Evolutionary conservation across 768 basidiomycete genomes (phyloP), one percentile per base, ranked within the genome.

Genomic region (Rhodotorula babjevae): DNA sequence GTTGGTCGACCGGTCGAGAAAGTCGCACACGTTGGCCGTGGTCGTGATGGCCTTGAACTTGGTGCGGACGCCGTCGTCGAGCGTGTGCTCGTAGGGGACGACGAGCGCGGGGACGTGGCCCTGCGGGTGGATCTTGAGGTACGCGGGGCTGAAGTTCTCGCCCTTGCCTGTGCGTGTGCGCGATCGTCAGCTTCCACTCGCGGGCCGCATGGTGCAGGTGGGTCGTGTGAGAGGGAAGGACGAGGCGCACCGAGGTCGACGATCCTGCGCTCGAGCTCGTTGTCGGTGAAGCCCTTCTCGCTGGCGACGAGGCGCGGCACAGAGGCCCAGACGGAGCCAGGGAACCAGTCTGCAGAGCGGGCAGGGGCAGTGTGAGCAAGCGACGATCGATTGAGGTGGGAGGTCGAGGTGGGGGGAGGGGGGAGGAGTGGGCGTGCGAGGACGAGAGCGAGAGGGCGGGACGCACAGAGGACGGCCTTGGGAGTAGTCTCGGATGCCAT

Each of bases 231-330:
- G 33, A 3, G 47, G 27, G 25, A 11, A 11, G 18, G 23, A n/a
- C 2, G 56, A 23, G 25, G 52, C 31, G 42, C 19, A 71, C 69
- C 36, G 2, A 75, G 47, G 56, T 75, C 64, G 42, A 75, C 74
- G 9, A 61, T 46, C 5, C 70, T 50, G 50, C 61, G 27, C 49
- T 71, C 74, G 25, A 75, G 56, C 52, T 75, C 63, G 2, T 65
- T 61, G 16, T 63, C 65, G 8, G 69, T 71, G 70, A 66, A 72
- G 29, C 63, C 60, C 70, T 75, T 75, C 74, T 75, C 74, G 23
- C 40, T 10, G 4, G 70, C 70, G 5, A 68, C 68, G 5, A 75
- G 64, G 3, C 57, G 50, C 1, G 74, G 67, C 3, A 68, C 67
- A 11, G 63, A 58, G 1, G 55, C 46, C 74, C 74, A 75, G n/a